Evolutionary conservation across 2,329 filamentous ascomycete species (phyloP).

Genomic region (Talaromyces amestolkiae): DNA sequence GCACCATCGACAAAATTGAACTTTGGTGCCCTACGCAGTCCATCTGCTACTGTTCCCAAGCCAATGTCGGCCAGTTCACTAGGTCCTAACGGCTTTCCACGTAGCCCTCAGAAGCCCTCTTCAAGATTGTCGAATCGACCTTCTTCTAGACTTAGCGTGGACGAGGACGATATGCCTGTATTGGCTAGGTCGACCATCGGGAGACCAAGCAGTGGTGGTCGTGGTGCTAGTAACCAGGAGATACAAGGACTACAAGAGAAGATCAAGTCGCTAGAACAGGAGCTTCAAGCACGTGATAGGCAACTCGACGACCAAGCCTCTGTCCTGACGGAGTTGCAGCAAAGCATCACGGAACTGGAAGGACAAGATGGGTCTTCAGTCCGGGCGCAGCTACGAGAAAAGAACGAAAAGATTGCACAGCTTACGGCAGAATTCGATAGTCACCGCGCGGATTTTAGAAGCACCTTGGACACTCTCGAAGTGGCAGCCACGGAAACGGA

Average conservation of each 20-base stretch:
- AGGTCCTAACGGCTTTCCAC: conserved; percentile 36
- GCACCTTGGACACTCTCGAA: conserved; percentile 93
- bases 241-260: conserved; percentile 61
- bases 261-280: conserved; percentile 66
- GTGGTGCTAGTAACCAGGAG: conserved; percentile 26
- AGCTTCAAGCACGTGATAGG: conserved; percentile 79
- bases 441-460: conserved; percentile 91
- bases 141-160: conserved; percentile 39
- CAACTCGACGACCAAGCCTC: conserved; percentile 85
- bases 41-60: conserved; percentile 47
- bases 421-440: conserved; percentile 92
- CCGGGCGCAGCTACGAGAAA: conserved; percentile 80
- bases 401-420: conserved; percentile 93
- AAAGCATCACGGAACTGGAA: conserved; percentile 76
- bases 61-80: conserved; percentile 12
- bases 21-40: conserved; percentile 53
- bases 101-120: conserved; percentile 40
- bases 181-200: conserved; percentile 13
- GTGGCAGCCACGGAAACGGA: conserved; percentile 92
- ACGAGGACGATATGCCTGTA: conserved; percentile 34
- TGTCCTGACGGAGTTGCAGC: conserved; percentile 85
- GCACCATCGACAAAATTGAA: conserved; percentile 57
- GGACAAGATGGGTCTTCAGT: conserved; percentile 75
- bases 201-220: conserved; percentile 10
- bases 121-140: conserved; percentile 41